These are phyloP conservation scores for Phytophthora pinifolia DNA, from an alignment of 352 stramenopile genomes.

Conservation along the genomic window DNA sequence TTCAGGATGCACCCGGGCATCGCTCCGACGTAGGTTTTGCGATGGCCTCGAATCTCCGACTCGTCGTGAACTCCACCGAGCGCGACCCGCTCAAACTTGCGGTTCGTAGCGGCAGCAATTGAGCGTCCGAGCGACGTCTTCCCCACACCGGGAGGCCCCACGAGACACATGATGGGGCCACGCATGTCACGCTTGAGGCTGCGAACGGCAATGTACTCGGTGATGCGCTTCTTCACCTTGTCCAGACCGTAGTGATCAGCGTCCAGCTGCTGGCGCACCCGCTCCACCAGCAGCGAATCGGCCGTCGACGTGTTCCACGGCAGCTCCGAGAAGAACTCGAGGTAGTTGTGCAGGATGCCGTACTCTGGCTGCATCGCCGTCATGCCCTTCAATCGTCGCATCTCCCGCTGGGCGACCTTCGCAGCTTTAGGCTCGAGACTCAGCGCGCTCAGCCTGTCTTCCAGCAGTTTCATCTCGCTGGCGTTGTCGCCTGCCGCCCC, in stretches of 20 bases:
- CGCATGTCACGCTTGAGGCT: slow-evolving; percentile 83
- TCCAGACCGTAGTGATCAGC: slow-evolving; percentile 82
- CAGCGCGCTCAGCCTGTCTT: slow-evolving; percentile 56
- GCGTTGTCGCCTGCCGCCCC: slow-evolving; percentile 31
- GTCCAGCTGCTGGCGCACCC: slow-evolving; percentile 66
- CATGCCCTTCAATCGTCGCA: slow-evolving; percentile 74
- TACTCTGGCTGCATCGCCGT: slow-evolving; percentile 77
- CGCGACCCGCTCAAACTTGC: slow-evolving; percentile 76
- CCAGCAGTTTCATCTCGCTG: slow-evolving; percentile 56
- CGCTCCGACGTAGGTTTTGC: slow-evolving; percentile 87
- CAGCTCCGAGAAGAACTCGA: slow-evolving; percentile 79
- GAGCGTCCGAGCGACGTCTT: slow-evolving; percentile 86
- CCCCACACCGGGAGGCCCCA: slow-evolving; percentile 81
- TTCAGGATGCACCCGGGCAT: slow-evolving; percentile 87
- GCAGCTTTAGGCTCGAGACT: slow-evolving; percentile 53
- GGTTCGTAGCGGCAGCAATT: slow-evolving; percentile 70
- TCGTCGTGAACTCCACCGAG: slow-evolving; percentile 83
- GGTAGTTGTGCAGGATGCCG: slow-evolving; percentile 77
- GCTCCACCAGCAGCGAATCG: slow-evolving; percentile 57
- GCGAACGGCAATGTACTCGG: slow-evolving; percentile 85
- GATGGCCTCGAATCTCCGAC: slow-evolving; percentile 83
- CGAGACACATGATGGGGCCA: slow-evolving; percentile 87
- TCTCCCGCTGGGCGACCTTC: slow-evolving; percentile 62
- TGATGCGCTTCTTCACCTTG: slow-evolving; percentile 86
- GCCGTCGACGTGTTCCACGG: slow-evolving; percentile 60